Evolutionary conservation across 2,329 filamentous ascomycete genomes (phyloP).

Genomic region (Pseudomassariella vexata): DNA sequence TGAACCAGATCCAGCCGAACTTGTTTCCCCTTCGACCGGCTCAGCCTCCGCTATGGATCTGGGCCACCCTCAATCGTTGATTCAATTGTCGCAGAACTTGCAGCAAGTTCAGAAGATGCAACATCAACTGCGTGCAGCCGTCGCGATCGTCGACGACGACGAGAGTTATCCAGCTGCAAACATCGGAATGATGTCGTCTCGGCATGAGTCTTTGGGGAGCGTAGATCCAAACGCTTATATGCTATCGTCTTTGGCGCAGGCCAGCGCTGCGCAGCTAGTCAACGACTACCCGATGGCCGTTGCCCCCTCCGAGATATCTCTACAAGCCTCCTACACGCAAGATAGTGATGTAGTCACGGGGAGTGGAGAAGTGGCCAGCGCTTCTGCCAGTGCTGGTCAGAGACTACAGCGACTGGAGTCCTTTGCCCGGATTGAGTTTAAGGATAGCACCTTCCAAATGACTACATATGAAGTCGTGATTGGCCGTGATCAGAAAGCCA

Average conservation of each 20-base stretch:
- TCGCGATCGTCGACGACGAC: constrained; percentile 26
- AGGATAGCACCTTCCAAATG: constrained; percentile 74
- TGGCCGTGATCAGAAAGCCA: constrained; percentile 61
- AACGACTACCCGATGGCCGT: constrained; percentile 20
- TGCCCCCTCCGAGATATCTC: constrained; percentile 26
- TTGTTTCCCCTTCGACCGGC: neutral
- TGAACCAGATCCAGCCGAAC: too few relatives aligned
- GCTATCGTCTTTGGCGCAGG: constrained; percentile 22
- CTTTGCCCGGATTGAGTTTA: constrained; percentile 60
- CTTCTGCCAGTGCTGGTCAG: constrained; percentile 23
- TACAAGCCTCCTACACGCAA: constrained; percentile 23
- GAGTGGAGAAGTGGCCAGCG: constrained; percentile 24
- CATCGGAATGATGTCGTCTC: constrained; percentile 7
- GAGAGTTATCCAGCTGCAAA: constrained; percentile 16
- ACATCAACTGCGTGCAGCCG: constrained; percentile 16
- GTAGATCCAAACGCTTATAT: constrained; percentile 24
- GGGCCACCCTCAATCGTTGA: neutral
- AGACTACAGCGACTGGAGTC: constrained; percentile 49
- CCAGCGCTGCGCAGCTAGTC: constrained; percentile 15
- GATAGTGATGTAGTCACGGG: constrained; percentile 22
- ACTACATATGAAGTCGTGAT: constrained; percentile 68
- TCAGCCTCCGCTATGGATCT: constrained; percentile 1
- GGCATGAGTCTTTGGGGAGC: constrained; percentile 17
- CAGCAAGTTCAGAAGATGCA: constrained; percentile 16
- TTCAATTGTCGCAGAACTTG: too few relatives aligned